phyloP scores from a whole-genome alignment of 441 rosid species.

The Biscutella laevigata region DNA sequence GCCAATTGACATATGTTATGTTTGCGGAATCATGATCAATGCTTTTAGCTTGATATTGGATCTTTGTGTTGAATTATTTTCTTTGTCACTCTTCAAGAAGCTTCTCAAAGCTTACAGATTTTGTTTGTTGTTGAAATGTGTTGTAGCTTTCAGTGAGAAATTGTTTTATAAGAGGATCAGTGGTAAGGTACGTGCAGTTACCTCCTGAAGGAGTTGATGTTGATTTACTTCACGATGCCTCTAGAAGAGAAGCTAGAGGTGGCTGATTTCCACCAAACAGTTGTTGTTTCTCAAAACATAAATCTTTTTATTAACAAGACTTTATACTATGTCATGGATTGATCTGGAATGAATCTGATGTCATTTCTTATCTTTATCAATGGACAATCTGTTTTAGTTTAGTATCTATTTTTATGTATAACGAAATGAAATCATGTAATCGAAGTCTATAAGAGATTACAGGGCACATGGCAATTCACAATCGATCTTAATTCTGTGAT shows the following conservation, averaged over 20 bases:
- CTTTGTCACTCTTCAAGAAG: not conserved
- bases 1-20: not conserved
- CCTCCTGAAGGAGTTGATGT: constrained; percentile 95
- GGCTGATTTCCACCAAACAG: constrained; percentile 41
- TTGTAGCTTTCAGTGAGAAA: constrained; percentile 94
- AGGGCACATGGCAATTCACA: constrained; percentile 5
- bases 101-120: not conserved
- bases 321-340: no score
- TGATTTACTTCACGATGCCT: constrained; percentile 93
- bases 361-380: constrained; percentile 12
- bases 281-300: constrained; percentile 18
- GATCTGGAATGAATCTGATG: no score
- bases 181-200: constrained; percentile 89
- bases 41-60: not conserved
- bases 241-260: constrained; percentile 97
- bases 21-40: not conserved
- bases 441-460: no score
- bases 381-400: no score
- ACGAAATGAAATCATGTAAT: no score
- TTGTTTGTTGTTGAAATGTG: not conserved
- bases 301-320: constrained; percentile 13
- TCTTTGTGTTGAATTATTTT: no score
- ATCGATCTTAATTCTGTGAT: not conserved
- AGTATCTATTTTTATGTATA: no score
- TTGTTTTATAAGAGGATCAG: constrained; percentile 96